Evolutionary conservation across 2,329 filamentous ascomycete species (phyloP), one percentile per base, ranked within the genome.

Genomic region (Phyllosticta citriasiana): DNA sequence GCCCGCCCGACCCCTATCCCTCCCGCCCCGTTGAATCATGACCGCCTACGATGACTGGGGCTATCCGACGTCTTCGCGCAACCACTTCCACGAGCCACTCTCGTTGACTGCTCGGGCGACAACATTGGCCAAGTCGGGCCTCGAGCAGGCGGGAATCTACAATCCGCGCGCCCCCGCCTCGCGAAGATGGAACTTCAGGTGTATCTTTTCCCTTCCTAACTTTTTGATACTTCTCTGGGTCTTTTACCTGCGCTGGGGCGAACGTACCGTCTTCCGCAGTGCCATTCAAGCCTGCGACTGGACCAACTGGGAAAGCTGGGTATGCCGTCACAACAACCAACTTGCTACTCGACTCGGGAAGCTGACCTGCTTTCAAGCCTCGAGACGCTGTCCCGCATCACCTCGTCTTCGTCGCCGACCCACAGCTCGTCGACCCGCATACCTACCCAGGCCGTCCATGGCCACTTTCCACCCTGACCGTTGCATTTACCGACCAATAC

Each of bases 241-340:
- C 51, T 72, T 89, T 24, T 80, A 88, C 22, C 69, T 99, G 64
- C 84, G 94, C 65, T 94, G 89, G 85, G 91, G 93, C 1, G 94
- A 99, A 77, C 81, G 88, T 63, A 88, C 83, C 74, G 82, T 87
- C 40, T 97, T 95, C 73, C 79, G 82, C 59, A 83, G 83, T 65
- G 85, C 83, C 63, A 83, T 96, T 16, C 78, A 82, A 61, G 80
- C 78, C 57, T 99, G 94, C 74, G 77, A 83, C 60, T 99, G 94
- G 94, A 80, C 84, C 40, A 83, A 82, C 51, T 99, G 94, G 94
- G 94, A 99, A 78, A 82, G 84, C 74, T 99, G 94, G 92, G 91
- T 96, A 80, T 66, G 78, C 71, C 7, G 19, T 22, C 19, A 30
- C 55, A 14, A 40, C 51, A 24, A 22, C 35, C 33, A 33, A 51